These are phyloP conservation scores for Salix viminalis DNA, from an alignment of 345 rosid species.

Conservation along the genomic window DNA sequence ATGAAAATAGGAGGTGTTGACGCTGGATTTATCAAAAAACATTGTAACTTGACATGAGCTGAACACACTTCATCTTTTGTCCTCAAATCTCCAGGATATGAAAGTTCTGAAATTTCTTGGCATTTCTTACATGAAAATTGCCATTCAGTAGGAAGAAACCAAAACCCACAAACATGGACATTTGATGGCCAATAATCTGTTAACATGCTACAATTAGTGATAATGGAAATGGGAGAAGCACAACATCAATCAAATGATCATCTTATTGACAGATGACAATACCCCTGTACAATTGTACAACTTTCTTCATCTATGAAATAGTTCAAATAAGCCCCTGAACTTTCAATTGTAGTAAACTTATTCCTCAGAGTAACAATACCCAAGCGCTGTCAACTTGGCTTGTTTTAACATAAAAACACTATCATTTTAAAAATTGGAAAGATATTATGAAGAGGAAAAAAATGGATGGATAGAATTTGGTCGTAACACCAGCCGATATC, in stretches of 20 bases:
- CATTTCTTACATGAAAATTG: constrained; percentile 77
- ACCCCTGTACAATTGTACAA: not conserved
- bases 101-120: constrained; percentile 36
- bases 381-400: too few relatives aligned
- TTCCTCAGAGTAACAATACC: too few relatives aligned
- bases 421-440: too few relatives aligned
- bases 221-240: not conserved
- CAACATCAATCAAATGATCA: not conserved
- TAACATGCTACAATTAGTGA: constrained; percentile 11
- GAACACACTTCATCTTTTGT: constrained; percentile 41
- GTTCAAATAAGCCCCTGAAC: too few relatives aligned
- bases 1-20: constrained; percentile 54
- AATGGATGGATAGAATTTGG: too few relatives aligned
- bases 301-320: too few relatives aligned
- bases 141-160: constrained; percentile 81
- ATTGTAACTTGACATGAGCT: constrained; percentile 51
- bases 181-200: constrained; percentile 87
- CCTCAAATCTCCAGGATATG: constrained; percentile 19
- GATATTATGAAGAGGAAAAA: too few relatives aligned
- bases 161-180: constrained; percentile 72
- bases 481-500: too few relatives aligned
- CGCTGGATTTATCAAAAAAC: constrained; percentile 40
- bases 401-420: too few relatives aligned
- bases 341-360: too few relatives aligned
- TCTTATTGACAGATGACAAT: not conserved